Base-by-base conservation (phyloP, 2,329 filamentous ascomycete genomes). In the Cyphellophora europaea region DNA sequence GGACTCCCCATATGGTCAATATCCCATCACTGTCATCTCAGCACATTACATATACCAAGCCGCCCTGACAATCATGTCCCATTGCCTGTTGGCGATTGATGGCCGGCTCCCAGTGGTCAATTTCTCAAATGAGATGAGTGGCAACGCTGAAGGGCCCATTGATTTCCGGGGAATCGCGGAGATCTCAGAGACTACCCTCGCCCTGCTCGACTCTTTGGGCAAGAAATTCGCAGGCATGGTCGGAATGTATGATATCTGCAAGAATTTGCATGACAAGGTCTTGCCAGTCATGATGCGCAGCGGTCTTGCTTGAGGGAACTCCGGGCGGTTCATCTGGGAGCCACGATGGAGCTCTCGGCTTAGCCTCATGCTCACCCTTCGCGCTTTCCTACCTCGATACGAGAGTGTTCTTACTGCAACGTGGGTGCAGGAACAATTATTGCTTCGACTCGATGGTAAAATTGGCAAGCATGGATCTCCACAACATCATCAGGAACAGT, bases 1-100 rank as follows among this genome's bases (percentile, higher is more conserved):
- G 30, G 40, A 43, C 15, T 53, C 50, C 3, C 35, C 41, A 8
- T 44, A 44, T 11, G 51, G 52, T 5, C 43, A 49, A 23, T 56
- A 55, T 35, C 53, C 53, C 1, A 50, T 56, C 38, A 53, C 51
- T 5, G 49, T 55, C 30, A 38, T 54, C 37, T 51, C 49, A 6
- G 51, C 52, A 2, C 54, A 54, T 37, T 55, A 55, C 38, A 53
- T 56, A 15, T 50, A 51, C 17, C 49, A 54, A 34, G 53, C 53
- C 3, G 47, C 50, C 2, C 49, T 54, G 23, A 55, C 49, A 13
- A 45, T 55, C 12, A 46, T 56, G 30, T 51, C 52, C 3, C 45
- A 55, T 31, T 50, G 49, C 11, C 37, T 55, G 31, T 37, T 56
- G 27, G 49, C 49, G 0, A 47, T 55, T 11, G 51, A 54, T 33